These are phyloP conservation scores for Penicillium sp. DNA, from an alignment of 2,329 filamentous ascomycete species.

Conservation along the genomic window DNA sequence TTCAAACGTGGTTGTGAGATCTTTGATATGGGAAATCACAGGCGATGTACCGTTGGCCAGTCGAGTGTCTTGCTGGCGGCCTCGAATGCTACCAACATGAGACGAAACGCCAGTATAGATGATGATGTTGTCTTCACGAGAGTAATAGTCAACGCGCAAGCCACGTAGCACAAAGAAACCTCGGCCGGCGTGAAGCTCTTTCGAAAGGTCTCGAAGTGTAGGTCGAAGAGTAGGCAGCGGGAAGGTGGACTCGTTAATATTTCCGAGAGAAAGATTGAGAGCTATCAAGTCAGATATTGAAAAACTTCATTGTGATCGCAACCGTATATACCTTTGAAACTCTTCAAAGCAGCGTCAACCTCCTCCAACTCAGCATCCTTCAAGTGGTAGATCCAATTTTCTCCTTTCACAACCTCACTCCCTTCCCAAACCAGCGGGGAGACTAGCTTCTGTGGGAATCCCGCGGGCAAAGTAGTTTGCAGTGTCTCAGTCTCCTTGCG, in stretches of 20 bases:
- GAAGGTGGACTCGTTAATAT: slow-evolving; percentile 50
- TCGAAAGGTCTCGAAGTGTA: slow-evolving; percentile 34
- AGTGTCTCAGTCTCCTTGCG: slow-evolving; percentile 21
- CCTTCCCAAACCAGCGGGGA: slow-evolving; percentile 53
- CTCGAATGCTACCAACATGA: slow-evolving; percentile 42
- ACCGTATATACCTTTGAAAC: slow-evolving; percentile 41
- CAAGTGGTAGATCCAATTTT: slow-evolving; percentile 39
- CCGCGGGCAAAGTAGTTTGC: slow-evolving; percentile 35
- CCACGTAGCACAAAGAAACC: slow-evolving; percentile 51
- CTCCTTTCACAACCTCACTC: slow-evolving; percentile 32
- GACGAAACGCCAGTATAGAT: slow-evolving; percentile 48
- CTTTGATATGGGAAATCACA: slow-evolving; percentile 63
- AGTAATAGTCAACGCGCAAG: slow-evolving; percentile 38
- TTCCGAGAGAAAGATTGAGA: slow-evolving; percentile 22
- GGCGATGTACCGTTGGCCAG: slow-evolving; percentile 35
- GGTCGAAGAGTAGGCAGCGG: slow-evolving; percentile 40
- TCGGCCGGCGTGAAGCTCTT: slow-evolving; percentile 41
- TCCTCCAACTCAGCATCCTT: slow-evolving; percentile 42
- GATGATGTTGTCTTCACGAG: slow-evolving; percentile 36
- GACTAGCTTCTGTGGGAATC: slow-evolving; percentile 43
- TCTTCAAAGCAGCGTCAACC: slow-evolving; percentile 43
- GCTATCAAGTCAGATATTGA: slow-evolving; percentile 27
- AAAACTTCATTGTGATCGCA: neutral
- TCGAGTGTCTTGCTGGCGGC: slow-evolving; percentile 42
- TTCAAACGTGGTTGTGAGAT: slow-evolving; percentile 44